Base-by-base conservation (phyloP, 176 grass and related monocot genomes). In the Carex scoparia region DNA sequence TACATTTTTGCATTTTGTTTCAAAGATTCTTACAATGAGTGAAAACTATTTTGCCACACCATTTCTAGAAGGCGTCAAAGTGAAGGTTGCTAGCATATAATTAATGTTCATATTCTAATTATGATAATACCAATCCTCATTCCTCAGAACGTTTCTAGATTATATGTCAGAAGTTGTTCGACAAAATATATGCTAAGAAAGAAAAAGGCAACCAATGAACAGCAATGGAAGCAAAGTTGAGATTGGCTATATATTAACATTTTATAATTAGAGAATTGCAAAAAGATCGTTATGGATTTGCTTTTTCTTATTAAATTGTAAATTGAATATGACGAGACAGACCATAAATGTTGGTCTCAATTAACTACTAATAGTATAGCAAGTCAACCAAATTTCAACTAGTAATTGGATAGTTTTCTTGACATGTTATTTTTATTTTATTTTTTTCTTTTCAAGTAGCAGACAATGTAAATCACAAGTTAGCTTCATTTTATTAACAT, bases 21-120 rank as follows among this genome's bases (percentile, higher is more conserved):
- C 28, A 79, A 57, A 27, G 53, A 53, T 79, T 35, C 74, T 30
- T 79, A 10, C 30, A 58, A 30, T 4, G 30, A 79, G 74, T 79
- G 74, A 55, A 79, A 79, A 79, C 74, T 58, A 1, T 58, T 79
- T 79, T 57, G 74, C 74, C 53, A 79, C 53, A 58, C 14, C 51
- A 58, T 72, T 44, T 72, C 69, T 72, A 48, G 68, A 78, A 78
- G 35, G 16, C 53, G 53, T 79, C 14, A 79, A 57, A 53, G 57
- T 56, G 51, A 78, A 57, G 14, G 56, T 79, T 79, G 27, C 30
- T 58, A 79, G 30, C 74, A 79, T 58, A 79, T 79, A 58, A 7
- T 76, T 79, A 58, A 7, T 76, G 10, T 57, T 78, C 46, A 75
- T 75, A 49, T 49, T 75, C 23, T 54, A 53, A 78, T 78, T 57